Base-by-base conservation (phyloP, 192 early-diverging fungal genomes). In the Linnemannia schmuckeri region DNA sequence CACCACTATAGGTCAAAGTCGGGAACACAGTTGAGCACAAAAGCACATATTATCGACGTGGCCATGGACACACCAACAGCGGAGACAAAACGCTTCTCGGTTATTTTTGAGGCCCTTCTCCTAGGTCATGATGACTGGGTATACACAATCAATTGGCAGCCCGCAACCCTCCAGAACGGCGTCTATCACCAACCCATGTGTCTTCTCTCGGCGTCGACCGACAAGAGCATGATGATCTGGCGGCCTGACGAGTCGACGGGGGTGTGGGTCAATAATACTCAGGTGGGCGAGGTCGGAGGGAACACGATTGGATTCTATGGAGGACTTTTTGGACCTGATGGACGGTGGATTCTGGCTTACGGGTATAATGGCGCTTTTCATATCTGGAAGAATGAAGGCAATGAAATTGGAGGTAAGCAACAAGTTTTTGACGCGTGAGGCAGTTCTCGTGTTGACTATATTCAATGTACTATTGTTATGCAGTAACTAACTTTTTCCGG, bases 61-160 rank as follows among this genome's bases (percentile, higher is more conserved):
- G 66, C 78, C 55, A 78, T 87, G 35, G 70, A 74, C 38, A 46
- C 78, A 52, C 49, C 49, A 27, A 4, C 70, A 49, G 80, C 40
- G 37, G 79, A 83, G 72, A 80, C 54, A 61, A 69, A 85, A 35
- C 81, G 85, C 7, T 93, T 91, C 63, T 87, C 92, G 10, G 91
- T 97, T 49, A 93, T 96, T 87, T 94, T 98, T 79, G 97, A 99
- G 86, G 94, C 97, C 7, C 91, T 99, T 24, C 90, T 99, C n/a
- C 89, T 97, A 85, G 97, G 96, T 0, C 98, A 99, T 86, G 98
- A 99, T 77, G 97, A 97, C 77, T 98, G 97, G 97, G 96, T 99
- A 30, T 94, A 96, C 87, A 93, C 93, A 46, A 94, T 96, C 63
- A 78, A 90, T 49, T 99, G 97, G 98, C 90, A 95, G 37, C 93